Conservation (phyloP, 805 yeast species). For the Torulaspora delbrueckii region DNA sequence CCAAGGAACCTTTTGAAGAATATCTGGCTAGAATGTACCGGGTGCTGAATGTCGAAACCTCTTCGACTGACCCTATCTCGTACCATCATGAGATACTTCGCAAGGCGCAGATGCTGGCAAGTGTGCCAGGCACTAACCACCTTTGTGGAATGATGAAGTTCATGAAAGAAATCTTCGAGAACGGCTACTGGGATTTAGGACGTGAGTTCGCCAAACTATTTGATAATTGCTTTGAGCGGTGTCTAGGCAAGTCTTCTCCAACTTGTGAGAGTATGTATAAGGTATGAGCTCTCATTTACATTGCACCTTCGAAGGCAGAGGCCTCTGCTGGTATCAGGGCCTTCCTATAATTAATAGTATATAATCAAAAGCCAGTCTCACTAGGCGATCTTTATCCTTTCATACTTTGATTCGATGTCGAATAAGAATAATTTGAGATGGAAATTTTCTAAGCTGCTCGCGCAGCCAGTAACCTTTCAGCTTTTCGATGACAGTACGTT, state of each 20-base stretch:
- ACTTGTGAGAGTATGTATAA: constrained; percentile 51
- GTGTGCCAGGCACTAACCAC: constrained; percentile 42
- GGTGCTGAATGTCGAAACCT: constrained; percentile 31
- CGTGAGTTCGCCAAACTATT: constrained; percentile 51
- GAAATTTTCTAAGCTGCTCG: background rate
- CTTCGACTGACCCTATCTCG: constrained; percentile 29
- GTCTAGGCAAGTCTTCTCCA: constrained; percentile 45
- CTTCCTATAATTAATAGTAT: background rate
- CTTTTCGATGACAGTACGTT: background rate
- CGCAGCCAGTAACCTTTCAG: background rate
- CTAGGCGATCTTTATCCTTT: background rate
- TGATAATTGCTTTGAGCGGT: constrained; percentile 50
- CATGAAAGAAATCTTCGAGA: constrained; percentile 39
- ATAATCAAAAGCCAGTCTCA: background rate
- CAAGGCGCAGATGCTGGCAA: constrained; percentile 40
- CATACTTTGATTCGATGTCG: background rate
- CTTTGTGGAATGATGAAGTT: constrained; percentile 52
- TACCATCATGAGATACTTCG: constrained; percentile 42
- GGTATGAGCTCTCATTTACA: constrained; percentile 8
- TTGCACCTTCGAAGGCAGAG: background rate
- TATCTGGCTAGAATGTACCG: constrained; percentile 48
- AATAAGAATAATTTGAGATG: background rate
- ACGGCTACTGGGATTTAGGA: constrained; percentile 53
- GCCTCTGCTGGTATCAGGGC: constrained; percentile 2
- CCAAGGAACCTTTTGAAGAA: constrained; percentile 46